A percentile compares a stretch with the other conserved stretches of the same genome.
Evolutionary conservation across 306 rosid genomes (phyloP).

Genomic region (Pyrus pyrifolia): DNA sequence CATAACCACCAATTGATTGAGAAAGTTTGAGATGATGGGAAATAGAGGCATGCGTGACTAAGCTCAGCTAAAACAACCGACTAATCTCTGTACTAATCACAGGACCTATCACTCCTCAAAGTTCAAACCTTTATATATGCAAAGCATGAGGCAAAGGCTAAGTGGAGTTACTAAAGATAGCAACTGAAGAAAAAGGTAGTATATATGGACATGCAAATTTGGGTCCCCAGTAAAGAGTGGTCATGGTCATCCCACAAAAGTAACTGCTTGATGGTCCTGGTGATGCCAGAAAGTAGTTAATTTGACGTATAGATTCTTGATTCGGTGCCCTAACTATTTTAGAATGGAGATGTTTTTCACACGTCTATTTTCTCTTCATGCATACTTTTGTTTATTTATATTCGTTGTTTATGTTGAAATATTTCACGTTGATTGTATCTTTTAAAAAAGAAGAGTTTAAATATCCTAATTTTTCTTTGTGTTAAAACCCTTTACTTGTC

Average conservation of each 20-base stretch:
- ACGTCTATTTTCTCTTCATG: too few species aligned
- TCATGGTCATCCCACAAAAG: constrained; percentile 4
- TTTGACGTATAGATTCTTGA: constrained; percentile 15
- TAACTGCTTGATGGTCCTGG: neutral
- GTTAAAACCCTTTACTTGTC: too few species aligned
- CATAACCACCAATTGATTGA: neutral
- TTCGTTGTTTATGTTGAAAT: too few species aligned
- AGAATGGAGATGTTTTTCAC: too few species aligned
- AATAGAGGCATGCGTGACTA: neutral
- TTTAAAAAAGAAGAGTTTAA: too few species aligned
- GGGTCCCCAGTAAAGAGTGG: constrained; percentile 27
- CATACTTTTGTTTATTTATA: too few species aligned
- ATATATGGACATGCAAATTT: neutral
- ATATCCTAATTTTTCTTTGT: too few species aligned
- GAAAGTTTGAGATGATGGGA: neutral
- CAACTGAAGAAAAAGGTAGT: constrained; percentile 17
- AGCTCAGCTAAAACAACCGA: neutral
- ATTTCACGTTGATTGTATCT: too few species aligned
- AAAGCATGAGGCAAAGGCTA: neutral
- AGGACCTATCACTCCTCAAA: neutral
- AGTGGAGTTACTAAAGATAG: neutral
- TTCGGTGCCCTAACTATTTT: neutral
- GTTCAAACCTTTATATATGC: neutral
- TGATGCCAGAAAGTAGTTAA: neutral
- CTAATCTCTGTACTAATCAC: neutral